Evolutionary conservation across 108 stramenopile species (phyloP).

Genomic region (Schizochytrium sp.): DNA sequence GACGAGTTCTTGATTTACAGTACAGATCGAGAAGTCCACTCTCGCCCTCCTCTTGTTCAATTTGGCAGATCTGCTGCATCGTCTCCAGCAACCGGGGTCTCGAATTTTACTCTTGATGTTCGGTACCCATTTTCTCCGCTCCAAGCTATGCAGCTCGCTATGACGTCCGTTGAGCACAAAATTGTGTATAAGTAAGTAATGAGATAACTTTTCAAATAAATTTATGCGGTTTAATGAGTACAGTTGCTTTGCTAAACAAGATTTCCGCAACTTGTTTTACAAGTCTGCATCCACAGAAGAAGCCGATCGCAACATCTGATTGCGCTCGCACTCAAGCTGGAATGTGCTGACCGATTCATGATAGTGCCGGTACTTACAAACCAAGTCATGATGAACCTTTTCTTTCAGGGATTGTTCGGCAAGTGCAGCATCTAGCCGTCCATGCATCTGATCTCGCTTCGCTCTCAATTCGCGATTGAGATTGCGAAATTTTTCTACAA

Average conservation of each 20-base stretch:
- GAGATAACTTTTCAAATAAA: background rate
- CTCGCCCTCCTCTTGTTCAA: constrained; percentile 63
- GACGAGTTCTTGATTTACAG: background rate
- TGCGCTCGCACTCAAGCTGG: constrained; percentile 63
- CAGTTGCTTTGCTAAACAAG: too few species aligned
- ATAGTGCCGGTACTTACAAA: constrained; percentile 62
- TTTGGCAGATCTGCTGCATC: constrained; percentile 62
- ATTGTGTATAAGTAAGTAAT: constrained; percentile 25
- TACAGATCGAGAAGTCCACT: background rate
- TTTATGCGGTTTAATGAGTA: background rate
- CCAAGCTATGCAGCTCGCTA: constrained; percentile 67
- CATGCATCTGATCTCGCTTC: constrained; percentile 34
- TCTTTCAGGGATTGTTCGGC: constrained; percentile 22
- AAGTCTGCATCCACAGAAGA: too few species aligned
- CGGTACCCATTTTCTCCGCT: constrained; percentile 62
- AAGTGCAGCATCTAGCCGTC: background rate
- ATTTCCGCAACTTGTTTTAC: too few species aligned
- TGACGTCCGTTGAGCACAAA: constrained; percentile 64
- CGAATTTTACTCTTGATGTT: constrained; percentile 63
- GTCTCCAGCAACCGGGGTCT: background rate
- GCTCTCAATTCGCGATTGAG: constrained; percentile 49
- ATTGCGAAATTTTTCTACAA: constrained; percentile 57
- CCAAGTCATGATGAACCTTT: background rate
- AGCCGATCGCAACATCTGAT: background rate
- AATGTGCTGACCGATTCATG: constrained; percentile 64